Conservation (phyloP, 345 rosid genomes). For the Salix dunnii region DNA sequence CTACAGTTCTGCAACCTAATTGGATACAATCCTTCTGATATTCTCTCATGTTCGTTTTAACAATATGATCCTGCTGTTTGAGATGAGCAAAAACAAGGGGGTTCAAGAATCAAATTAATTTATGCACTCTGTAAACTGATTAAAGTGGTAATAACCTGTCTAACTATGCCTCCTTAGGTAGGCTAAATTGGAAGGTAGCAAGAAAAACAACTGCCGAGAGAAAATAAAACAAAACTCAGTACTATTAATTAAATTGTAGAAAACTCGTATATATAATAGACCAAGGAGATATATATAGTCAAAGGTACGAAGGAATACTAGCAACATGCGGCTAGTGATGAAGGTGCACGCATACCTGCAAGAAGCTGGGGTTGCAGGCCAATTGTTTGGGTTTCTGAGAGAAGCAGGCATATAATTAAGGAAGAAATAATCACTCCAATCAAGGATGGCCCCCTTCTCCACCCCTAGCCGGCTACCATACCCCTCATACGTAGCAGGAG, state of each 20-base stretch:
- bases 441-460: constrained; percentile 25
- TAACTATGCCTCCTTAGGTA: background rate
- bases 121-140: too few species aligned
- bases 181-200: background rate
- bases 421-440: constrained; percentile 37
- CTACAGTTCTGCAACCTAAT: background rate
- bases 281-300: background rate
- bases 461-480: constrained; percentile 34
- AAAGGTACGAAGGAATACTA: background rate
- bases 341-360: constrained; percentile 14
- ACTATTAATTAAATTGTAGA: background rate
- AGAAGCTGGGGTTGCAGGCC: constrained; percentile 21
- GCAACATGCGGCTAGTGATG: too few species aligned
- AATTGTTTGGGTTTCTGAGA: constrained; percentile 10
- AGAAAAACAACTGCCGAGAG: background rate
- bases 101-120: too few species aligned
- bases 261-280: background rate
- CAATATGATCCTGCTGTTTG: too few species aligned
- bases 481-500: constrained; percentile 27
- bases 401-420: constrained; percentile 24
- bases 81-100: too few species aligned
- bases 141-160: too few species aligned
- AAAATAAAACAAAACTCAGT: too few species aligned
- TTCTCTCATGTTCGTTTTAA: too few species aligned
- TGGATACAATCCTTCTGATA: background rate